Evolutionary conservation across 441 rosid genomes (phyloP).

Genomic region (Euphorbia corollata): DNA sequence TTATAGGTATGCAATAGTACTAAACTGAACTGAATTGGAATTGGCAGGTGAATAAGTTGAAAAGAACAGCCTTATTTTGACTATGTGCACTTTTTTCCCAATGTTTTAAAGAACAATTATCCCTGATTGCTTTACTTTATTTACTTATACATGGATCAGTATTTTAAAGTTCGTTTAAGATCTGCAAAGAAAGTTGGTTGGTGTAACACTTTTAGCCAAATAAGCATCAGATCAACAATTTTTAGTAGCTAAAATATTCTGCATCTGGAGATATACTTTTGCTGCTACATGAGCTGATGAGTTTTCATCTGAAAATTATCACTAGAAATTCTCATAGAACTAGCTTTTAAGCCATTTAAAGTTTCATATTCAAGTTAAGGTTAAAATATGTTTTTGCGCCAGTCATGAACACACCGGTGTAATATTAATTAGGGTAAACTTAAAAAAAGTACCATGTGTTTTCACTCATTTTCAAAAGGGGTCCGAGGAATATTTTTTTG

Average conservation of each 20-base stretch:
- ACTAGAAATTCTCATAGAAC: background rate
- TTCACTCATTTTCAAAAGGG: no score
- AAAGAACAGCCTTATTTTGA: no score
- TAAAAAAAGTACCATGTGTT: no score
- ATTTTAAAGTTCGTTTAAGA: background rate
- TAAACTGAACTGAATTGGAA: no score
- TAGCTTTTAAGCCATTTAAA: no score
- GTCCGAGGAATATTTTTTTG: no score
- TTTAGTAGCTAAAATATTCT: background rate
- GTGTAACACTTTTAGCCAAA: background rate
- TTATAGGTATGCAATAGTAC: no score
- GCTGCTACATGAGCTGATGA: background rate
- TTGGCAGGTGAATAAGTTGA: no score
- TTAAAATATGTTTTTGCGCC: no score
- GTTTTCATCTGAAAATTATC: background rate
- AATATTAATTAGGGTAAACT: no score
- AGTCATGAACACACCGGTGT: background rate
- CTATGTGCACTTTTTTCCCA: background rate
- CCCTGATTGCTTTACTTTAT: background rate
- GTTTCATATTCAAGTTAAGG: background rate
- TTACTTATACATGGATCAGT: background rate
- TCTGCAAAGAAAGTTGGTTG: slow-evolving; percentile 1
- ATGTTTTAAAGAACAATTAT: background rate
- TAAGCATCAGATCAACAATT: background rate
- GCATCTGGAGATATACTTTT: background rate